Conservation (phyloP, 2,329 filamentous ascomycete genomes). For the Penicillium sp. region DNA sequence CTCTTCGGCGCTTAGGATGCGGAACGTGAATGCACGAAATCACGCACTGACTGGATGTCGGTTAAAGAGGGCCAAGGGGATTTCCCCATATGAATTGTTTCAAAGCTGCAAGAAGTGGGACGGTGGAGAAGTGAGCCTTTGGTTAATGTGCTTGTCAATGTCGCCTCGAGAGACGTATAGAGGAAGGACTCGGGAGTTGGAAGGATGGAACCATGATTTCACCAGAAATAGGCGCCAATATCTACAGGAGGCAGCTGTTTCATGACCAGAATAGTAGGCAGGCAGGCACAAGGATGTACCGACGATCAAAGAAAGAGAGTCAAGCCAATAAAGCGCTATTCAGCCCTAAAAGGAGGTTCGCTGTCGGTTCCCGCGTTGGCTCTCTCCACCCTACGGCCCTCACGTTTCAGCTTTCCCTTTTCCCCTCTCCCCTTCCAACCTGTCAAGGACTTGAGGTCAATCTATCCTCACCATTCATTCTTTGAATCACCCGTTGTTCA, state of each 20-base stretch:
- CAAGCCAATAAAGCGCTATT: not conserved
- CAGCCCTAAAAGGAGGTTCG: slow-evolving; percentile 12
- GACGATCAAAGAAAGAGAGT: not conserved
- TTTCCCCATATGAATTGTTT: slow-evolving; percentile 9
- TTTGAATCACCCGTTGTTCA: not conserved
- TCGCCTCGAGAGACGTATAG: not conserved
- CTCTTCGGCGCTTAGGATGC: not conserved
- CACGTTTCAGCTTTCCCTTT: slow-evolving; percentile 20
- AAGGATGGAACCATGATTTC: not conserved
- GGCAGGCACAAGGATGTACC: not conserved
- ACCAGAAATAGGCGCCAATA: not conserved
- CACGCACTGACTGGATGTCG: not conserved
- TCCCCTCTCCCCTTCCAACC: slow-evolving; percentile 8
- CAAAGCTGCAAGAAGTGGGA: slow-evolving; percentile 5
- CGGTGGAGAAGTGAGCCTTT: not conserved
- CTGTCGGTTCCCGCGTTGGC: not conserved
- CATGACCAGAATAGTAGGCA: not conserved
- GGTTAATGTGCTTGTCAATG: not conserved
- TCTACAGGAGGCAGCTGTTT: not conserved
- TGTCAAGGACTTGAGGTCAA: not conserved
- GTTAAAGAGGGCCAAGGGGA: not conserved
- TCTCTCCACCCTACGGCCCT: slow-evolving; percentile 1
- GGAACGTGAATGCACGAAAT: not conserved
- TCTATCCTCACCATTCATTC: not conserved
- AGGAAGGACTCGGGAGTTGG: not conserved